Percentiles rank a stretch among this genome's conserved stretches.
phyloP scores from a whole-genome alignment of 2,329 filamentous ascomycete species.

The Colletotrichum australisinense region DNA sequence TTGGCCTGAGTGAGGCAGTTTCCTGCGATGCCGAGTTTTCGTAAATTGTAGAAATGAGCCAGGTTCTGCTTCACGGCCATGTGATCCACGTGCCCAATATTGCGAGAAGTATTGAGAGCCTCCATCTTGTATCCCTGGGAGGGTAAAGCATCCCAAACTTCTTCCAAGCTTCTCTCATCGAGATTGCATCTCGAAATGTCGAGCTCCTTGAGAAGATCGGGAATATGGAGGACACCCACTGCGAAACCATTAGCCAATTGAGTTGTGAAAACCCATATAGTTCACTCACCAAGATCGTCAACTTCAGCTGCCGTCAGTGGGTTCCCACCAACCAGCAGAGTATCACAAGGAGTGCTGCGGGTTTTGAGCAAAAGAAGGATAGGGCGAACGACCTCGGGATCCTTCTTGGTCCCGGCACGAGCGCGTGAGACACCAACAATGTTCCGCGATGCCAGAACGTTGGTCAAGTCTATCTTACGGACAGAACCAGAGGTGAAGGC shows the following conservation, averaged over 20 bases:
- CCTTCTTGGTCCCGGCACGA: conserved; percentile 26
- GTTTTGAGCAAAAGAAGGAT: conserved; percentile 62
- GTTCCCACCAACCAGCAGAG: conserved; percentile 63
- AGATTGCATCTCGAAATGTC: conserved; percentile 64
- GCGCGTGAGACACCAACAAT: conserved; percentile 19
- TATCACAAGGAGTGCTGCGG: conserved; percentile 60
- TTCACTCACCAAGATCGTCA: conserved; percentile 57
- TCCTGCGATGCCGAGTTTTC: conserved; percentile 61
- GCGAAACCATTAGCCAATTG: background rate
- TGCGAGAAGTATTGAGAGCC: conserved; percentile 63
- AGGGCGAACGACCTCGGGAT: conserved; percentile 58
- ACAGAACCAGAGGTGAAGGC: conserved; percentile 67
- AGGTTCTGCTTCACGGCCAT: conserved; percentile 58
- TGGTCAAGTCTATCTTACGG: conserved; percentile 64
- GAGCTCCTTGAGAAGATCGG: conserved; percentile 54
- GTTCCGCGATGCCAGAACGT: conserved; percentile 45
- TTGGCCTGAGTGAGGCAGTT: conserved; percentile 59
- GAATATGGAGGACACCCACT: conserved; percentile 44
- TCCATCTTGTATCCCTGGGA: conserved; percentile 59
- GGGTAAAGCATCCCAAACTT: conserved; percentile 59
- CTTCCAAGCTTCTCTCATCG: conserved; percentile 58
- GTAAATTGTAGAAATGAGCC: conserved; percentile 55
- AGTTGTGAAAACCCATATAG: background rate
- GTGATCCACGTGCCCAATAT: conserved; percentile 62
- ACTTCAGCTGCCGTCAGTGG: conserved; percentile 58